These are phyloP conservation scores for Colletotrichum camelliae DNA, from an alignment of 2,329 filamentous ascomycete genomes.

Conservation along the genomic window DNA sequence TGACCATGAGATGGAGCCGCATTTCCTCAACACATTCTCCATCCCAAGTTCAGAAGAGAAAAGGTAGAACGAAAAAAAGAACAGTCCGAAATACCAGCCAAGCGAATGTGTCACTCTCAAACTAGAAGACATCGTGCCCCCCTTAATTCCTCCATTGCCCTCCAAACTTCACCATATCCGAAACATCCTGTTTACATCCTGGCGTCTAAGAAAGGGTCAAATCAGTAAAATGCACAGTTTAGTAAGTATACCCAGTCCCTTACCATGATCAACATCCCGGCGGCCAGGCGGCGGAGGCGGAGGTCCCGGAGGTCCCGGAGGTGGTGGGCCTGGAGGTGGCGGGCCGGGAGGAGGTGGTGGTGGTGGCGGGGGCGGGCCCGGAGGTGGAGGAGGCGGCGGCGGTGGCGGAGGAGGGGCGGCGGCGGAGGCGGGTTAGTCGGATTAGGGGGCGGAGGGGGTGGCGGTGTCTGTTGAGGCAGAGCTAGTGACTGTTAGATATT, in stretches of 20 bases:
- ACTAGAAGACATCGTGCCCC: neutral
- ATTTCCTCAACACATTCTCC: too few relatives aligned
- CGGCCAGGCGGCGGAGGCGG: neutral
- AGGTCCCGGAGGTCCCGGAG: neutral
- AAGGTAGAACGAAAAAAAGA: neutral
- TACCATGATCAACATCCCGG: neutral
- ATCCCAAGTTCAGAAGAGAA: neutral
- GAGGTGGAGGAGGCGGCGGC: neutral
- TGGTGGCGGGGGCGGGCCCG: neutral
- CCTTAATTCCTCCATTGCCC: neutral
- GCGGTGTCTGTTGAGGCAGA: neutral
- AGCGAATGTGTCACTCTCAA: neutral
- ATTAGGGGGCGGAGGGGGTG: neutral
- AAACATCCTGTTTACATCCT: neutral
- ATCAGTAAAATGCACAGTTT: neutral
- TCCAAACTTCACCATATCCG: neutral
- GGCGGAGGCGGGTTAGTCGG: neutral
- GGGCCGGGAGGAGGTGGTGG: neutral
- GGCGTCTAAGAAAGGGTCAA: neutral
- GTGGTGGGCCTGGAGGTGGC: neutral
- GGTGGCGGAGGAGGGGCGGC: neutral
- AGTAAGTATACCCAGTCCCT: neutral
- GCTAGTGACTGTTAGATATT: neutral
- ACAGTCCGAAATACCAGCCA: neutral
- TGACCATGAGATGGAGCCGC: too few relatives aligned